Evolutionary conservation across 2,329 filamentous ascomycete genomes (phyloP), one percentile per base, ranked within the genome.

Genomic region (Sphaerulina musiva): DNA sequence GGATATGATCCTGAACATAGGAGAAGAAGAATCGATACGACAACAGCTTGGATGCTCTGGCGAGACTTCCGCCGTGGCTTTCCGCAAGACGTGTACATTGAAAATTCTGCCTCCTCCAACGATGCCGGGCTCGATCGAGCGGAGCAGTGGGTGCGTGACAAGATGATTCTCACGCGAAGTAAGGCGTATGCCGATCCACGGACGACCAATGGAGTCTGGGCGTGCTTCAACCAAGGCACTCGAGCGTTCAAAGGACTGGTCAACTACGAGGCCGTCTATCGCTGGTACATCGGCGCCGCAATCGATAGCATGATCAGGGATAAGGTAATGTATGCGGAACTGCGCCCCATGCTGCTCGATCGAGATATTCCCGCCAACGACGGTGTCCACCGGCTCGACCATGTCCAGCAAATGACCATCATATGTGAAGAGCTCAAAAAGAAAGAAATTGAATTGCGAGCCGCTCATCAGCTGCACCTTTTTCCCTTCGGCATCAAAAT

Each of bases 171-270:
- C 38, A 67, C 61, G 31, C 36, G 40, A 4, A 48, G 55, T 2
- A 52, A 55, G 14, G 58, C 57, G 3, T 67, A 68, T 45, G 45
- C 54, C 34, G 54, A 56, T 7, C 40, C 51, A 4, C 63, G 66
- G 47, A 68, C 66, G 1, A 60, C 60, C 40, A 68, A 68, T 55
- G 77, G 77, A 3, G 73, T 77, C 5, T 80, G 78, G 78, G 76
- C 77, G 5, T 74, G 73, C n/a, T 90, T 89, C 68, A 86, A 87
- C 59, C 77, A 79, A 46, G 77, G 83, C 3, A 88, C 85, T 3
- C 77, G 83, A 47, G 84, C 85, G 73, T 86, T 87, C 78, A 87
- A 88, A 64, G 85, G 85, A 0, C 73, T 88, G 0, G 78, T 87
- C 62, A 85, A 84, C 65, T 87, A 87, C 61, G 78, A 82, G 64